phyloP scores from a whole-genome alignment of 495 filamentous ascomycete genomes.

The Chaetomium tenue region DNA sequence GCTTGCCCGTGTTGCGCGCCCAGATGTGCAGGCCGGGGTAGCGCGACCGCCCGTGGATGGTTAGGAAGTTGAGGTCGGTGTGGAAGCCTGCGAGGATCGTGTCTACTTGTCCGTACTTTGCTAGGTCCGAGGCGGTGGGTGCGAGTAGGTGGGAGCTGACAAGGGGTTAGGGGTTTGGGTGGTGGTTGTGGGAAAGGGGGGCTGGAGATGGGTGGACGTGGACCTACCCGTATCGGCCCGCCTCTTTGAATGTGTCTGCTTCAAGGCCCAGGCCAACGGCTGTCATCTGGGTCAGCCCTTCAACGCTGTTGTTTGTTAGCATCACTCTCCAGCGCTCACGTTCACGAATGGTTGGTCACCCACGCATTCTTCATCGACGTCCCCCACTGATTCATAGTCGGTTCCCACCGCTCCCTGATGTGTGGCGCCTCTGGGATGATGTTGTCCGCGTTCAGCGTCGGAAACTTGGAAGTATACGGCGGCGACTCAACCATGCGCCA shows the following conservation, averaged over 20 bases:
- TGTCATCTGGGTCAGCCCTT: conserved; percentile 49
- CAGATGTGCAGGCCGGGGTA: conserved; percentile 55
- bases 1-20: conserved; percentile 52
- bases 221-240: conserved; percentile 50
- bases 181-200: no score
- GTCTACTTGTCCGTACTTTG: conserved; percentile 46
- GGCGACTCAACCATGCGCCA: conserved; percentile 49
- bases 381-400: conserved; percentile 50
- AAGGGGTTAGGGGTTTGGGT: background rate
- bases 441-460: conserved; percentile 47
- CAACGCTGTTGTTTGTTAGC: conserved; percentile 35
- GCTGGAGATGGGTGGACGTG: background rate
- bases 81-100: conserved; percentile 56
- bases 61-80: conserved; percentile 55
- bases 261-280: conserved; percentile 50
- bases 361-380: conserved; percentile 53
- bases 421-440: conserved; percentile 42
- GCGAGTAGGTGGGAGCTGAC: conserved; percentile 51
- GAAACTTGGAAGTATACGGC: conserved; percentile 49
- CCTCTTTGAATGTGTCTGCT: conserved; percentile 45
- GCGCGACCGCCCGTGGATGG: conserved; percentile 55
- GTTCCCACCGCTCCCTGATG: conserved; percentile 45
- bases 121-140: conserved; percentile 51
- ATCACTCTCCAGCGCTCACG: background rate
- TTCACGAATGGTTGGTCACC: conserved; percentile 20